Percentiles rank a stretch among this genome's conserved stretches.
phyloP scores from a whole-genome alignment of 352 stramenopile species.

The Pythium apleroticum region DNA sequence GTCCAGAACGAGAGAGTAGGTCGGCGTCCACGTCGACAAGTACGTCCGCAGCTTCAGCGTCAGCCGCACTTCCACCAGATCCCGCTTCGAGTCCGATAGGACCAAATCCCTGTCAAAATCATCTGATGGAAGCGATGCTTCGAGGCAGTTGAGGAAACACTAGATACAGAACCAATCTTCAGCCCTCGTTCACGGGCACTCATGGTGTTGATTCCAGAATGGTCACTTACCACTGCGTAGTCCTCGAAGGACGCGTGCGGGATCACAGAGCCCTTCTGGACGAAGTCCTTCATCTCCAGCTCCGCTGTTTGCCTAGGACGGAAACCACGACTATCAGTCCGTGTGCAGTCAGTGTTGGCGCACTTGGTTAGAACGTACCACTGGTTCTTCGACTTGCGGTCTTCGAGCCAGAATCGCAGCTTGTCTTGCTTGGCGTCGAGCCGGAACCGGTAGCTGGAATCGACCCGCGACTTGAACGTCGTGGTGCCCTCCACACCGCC shows the following conservation, averaged over 20 bases:
- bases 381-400: neutral
- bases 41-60: constrained; percentile 4
- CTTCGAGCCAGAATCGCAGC: neutral
- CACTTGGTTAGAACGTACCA: neutral
- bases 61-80: neutral
- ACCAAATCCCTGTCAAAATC: neutral
- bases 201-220: neutral
- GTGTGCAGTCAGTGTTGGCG: too few relatives aligned
- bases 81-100: neutral
- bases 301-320: neutral
- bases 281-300: constrained; percentile 5
- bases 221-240: constrained; percentile 1
- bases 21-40: neutral
- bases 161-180: neutral
- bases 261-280: neutral
- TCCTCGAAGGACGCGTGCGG: neutral
- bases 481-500: neutral
- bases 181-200: too few relatives aligned
- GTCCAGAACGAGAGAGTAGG: neutral
- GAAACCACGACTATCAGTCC: too few relatives aligned
- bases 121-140: neutral
- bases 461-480: neutral
- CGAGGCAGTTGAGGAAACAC: constrained; percentile 5
- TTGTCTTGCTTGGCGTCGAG: neutral
- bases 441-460: neutral